Evolutionary conservation across 331 rosid genomes (phyloP), one percentile per base, ranked within the genome.

Genomic region (Rosa hybrid): DNA sequence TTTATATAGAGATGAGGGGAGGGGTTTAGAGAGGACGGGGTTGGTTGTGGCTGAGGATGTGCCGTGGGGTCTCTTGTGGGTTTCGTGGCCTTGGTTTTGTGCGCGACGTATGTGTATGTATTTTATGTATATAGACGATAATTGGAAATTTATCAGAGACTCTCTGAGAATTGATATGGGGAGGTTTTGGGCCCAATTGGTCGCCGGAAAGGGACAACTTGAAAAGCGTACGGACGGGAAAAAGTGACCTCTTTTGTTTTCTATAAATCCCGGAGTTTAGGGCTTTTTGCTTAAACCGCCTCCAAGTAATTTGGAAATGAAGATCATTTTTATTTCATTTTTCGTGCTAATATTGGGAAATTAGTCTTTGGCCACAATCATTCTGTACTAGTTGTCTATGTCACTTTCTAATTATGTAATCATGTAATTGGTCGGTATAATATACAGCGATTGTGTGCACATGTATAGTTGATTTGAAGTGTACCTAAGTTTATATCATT

Each of bases 21-120:
- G 16, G 16, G 59, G 14, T 8, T 41, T 12, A 46, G 50, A 0
- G n/a, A 38, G 9, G 12, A 5, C 5, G 25, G 0, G 21, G 77
- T 71, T 71, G 49, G 77, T 23, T 75, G 84, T 83, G 86, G 86
- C 60, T 74, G 81, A 20, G 70, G 50, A 25, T 82, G 27, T 13
- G 83, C 84, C 79, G 78, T 67, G 84, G 41, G 51, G 76, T 23
- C 39, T 1, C 12, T 7, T 0, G 56, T 25, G 44, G 25, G 51
- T 44, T 72, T 72, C 80, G 68, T 80, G 73, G 82, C 38, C 23
- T 72, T 44, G 23, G 51, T 56, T 77, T 18, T 23, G 30, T 70
- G 45, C 67, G 17, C 30, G 30, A 27, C 30, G 30, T 27, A 27
- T 21, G 65, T 71, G 11, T 41, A 11, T 3, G 39, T 34, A 34